Evolutionary conservation across 257 asterid genomes (phyloP).

Genomic region (Thymus mandschuricus): DNA sequence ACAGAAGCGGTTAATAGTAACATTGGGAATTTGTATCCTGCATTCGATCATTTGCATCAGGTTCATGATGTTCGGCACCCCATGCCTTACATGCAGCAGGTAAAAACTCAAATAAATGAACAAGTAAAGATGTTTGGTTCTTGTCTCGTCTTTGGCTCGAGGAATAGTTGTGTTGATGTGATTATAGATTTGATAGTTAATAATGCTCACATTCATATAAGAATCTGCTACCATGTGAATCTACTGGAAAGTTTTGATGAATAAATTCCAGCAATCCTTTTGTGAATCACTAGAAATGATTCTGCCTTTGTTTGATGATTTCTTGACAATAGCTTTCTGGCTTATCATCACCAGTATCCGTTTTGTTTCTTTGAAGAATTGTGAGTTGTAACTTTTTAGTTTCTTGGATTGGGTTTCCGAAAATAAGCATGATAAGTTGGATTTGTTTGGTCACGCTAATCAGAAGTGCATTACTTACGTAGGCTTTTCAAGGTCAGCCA

Average conservation of each 20-base stretch:
- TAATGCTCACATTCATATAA: background rate
- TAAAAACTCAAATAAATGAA: constrained; percentile 11
- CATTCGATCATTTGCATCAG: constrained; percentile 58
- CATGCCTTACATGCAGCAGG: constrained; percentile 64
- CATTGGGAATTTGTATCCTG: constrained; percentile 63
- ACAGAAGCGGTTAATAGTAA: constrained; percentile 51
- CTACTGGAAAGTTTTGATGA: background rate
- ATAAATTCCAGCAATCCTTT: background rate
- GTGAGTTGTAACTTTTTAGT: background rate
- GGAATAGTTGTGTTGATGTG: background rate
- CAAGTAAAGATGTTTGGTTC: background rate
- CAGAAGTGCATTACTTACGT: constrained; percentile 30
- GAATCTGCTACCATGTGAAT: background rate
- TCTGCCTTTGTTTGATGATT: background rate
- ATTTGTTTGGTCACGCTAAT: constrained; percentile 1
- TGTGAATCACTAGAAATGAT: background rate
- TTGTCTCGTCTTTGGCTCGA: background rate
- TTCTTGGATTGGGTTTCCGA: constrained; percentile 9
- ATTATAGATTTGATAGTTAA: background rate
- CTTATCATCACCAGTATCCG: background rate
- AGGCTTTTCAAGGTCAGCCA: constrained; percentile 79
- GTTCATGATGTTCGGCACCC: constrained; percentile 60
- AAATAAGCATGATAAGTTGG: constrained; percentile 16
- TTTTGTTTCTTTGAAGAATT: background rate
- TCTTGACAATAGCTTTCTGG: background rate